Conservation (phyloP, 1,284 basidiomycete species). For the Ceratobasidium papillatum region DNA sequence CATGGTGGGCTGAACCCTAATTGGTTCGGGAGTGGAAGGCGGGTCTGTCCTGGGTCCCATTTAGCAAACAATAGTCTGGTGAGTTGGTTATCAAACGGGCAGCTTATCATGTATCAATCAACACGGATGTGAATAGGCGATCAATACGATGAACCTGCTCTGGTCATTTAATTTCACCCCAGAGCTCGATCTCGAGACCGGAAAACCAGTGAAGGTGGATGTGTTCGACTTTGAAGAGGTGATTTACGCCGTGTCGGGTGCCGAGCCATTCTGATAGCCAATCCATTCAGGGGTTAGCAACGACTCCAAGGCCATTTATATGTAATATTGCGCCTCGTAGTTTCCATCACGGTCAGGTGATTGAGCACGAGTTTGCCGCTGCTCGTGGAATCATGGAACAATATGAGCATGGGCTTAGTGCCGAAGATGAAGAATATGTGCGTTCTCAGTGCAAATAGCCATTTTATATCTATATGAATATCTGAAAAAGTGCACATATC, state of each 20-base stretch:
- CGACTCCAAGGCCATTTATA: slow-evolving; percentile 41
- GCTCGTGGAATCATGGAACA: slow-evolving; percentile 25
- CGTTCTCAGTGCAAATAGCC: no score
- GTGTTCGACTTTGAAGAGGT: slow-evolving; percentile 40
- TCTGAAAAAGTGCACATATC: no score
- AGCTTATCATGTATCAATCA: not conserved
- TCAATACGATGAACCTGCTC: slow-evolving; percentile 42
- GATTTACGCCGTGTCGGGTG: not conserved
- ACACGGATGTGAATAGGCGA: not conserved
- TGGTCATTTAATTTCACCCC: slow-evolving; percentile 42
- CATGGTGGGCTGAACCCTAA: slow-evolving; percentile 23
- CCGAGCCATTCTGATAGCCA: not conserved
- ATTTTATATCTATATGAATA: no score
- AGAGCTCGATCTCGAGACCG: slow-evolving; percentile 31
- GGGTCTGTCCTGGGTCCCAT: slow-evolving; percentile 41
- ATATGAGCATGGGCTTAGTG: slow-evolving; percentile 22
- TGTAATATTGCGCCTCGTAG: slow-evolving; percentile 42
- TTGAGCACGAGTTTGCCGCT: slow-evolving; percentile 39
- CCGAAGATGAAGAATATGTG: slow-evolving; percentile 22
- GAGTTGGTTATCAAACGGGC: no score
- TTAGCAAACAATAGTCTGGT: slow-evolving; percentile 40
- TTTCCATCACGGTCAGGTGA: slow-evolving; percentile 33
- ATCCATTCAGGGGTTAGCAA: slow-evolving; percentile 25
- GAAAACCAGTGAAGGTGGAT: slow-evolving; percentile 32
- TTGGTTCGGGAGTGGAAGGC: slow-evolving; percentile 41